Evolutionary conservation across 352 stramenopile genomes (phyloP).

Genomic region (Phytophthora fragariaefolia): DNA sequence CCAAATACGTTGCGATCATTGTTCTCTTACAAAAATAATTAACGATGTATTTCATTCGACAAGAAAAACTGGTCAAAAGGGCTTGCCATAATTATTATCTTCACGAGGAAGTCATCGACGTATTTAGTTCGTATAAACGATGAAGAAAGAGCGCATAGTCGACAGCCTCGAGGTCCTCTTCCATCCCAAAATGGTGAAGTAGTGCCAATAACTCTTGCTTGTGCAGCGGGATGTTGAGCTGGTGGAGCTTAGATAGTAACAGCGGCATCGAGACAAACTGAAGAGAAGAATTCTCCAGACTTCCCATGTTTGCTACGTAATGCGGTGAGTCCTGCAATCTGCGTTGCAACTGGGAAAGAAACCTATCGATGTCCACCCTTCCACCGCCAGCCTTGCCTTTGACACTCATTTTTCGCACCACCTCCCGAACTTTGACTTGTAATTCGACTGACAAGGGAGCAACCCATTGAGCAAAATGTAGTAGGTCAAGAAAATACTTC

Average conservation of each 20-base stretch:
- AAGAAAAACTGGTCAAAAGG: no score
- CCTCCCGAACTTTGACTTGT: conserved; percentile 39
- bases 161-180: conserved; percentile 40
- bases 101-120: conserved; percentile 1
- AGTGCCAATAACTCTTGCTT: conserved; percentile 45
- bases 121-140: conserved; percentile 46
- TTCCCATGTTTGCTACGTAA: conserved; percentile 3
- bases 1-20: neutral
- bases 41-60: no score
- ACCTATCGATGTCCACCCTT: conserved; percentile 56
- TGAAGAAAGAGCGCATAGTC: conserved; percentile 53
- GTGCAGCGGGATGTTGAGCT: conserved; percentile 51
- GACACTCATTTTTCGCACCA: conserved; percentile 50
- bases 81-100: no score
- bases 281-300: neutral
- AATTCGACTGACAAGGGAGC: conserved; percentile 43
- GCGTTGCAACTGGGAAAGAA: conserved; percentile 45
- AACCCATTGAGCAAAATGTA: conserved; percentile 50
- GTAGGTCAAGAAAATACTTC: conserved; percentile 54
- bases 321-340: conserved; percentile 38
- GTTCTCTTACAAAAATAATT: no score
- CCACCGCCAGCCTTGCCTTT: conserved; percentile 56
- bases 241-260: conserved; percentile 50
- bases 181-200: conserved; percentile 63
- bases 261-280: conserved; percentile 34